Evolutionary conservation across 768 basidiomycete species (phyloP).

Genomic region (Arthromyces matolae): DNA sequence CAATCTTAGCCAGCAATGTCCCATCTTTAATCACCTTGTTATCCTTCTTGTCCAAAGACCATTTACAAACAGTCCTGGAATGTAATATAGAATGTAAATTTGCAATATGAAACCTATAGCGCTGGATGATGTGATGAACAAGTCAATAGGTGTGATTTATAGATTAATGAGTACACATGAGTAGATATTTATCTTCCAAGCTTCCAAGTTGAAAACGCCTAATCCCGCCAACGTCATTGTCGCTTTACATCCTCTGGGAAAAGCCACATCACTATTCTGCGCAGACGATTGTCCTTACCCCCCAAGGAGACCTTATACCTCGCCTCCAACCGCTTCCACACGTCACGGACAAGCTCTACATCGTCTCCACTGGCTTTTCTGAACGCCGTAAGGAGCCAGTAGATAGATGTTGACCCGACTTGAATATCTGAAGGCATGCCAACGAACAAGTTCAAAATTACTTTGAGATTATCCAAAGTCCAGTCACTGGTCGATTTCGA

Average conservation of each 20-base stretch:
- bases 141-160: no score
- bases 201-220: no score
- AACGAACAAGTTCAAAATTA: constrained; percentile 62
- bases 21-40: neutral
- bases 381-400: constrained; percentile 69
- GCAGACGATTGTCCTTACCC: constrained; percentile 42
- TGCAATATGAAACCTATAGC: neutral
- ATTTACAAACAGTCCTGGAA: no score
- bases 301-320: constrained; percentile 47
- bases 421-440: constrained; percentile 41
- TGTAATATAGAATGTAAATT: constrained; percentile 10
- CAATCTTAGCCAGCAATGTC: neutral
- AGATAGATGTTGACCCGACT: constrained; percentile 46
- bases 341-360: constrained; percentile 42
- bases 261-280: constrained; percentile 33
- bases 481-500: constrained; percentile 31
- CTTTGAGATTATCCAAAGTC: constrained; percentile 53
- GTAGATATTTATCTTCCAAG: no score
- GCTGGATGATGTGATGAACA: neutral
- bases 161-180: no score
- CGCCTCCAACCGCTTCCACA: constrained; percentile 54
- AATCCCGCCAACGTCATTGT: no score
- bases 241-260: constrained; percentile 24
- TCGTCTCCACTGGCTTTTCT: constrained; percentile 56
- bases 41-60: no score